phyloP scores from a whole-genome alignment of 2,329 filamentous ascomycete species.

The Fusarium pseudocircinatum region DNA sequence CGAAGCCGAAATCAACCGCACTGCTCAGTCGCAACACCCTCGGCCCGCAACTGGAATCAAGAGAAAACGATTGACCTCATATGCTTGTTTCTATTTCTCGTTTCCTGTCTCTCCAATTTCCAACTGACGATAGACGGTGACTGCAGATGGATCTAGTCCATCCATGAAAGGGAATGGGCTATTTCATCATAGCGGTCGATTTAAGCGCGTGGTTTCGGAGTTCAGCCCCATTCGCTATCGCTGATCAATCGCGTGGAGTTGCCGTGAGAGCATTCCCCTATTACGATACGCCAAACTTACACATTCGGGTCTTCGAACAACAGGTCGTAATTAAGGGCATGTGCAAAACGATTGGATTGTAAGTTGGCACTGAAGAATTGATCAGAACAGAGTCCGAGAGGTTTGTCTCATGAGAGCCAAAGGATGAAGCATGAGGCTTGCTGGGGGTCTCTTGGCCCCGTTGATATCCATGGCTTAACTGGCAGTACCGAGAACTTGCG shows the following conservation, averaged over 20 bases:
- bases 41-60: slow-evolving; percentile 33
- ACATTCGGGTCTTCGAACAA: slow-evolving; percentile 13
- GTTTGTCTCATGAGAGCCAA: slow-evolving; percentile 32
- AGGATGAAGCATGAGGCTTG: slow-evolving; percentile 25
- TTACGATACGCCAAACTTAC: slow-evolving; percentile 18
- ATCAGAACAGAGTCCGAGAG: slow-evolving; percentile 7
- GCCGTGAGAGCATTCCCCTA: slow-evolving; percentile 13
- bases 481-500: slow-evolving; percentile 28
- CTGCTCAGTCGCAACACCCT: slow-evolving; percentile 18
- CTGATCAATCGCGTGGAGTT: slow-evolving; percentile 16
- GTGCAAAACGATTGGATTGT: slow-evolving; percentile 32
- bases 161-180: background rate
- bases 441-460: background rate
- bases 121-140: slow-evolving; percentile 32
- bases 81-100: slow-evolving; percentile 13
- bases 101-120: background rate
- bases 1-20: slow-evolving; percentile 21
- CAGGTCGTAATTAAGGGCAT: slow-evolving; percentile 17
- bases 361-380: slow-evolving; percentile 5
- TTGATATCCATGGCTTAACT: background rate
- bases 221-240: slow-evolving; percentile 38
- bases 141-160: slow-evolving; percentile 24
- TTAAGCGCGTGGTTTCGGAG: slow-evolving; percentile 38
- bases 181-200: slow-evolving; percentile 13
- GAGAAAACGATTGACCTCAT: slow-evolving; percentile 38